Conservation (phyloP, 306 rosid species). For the Quercus aquifolioides region DNA sequence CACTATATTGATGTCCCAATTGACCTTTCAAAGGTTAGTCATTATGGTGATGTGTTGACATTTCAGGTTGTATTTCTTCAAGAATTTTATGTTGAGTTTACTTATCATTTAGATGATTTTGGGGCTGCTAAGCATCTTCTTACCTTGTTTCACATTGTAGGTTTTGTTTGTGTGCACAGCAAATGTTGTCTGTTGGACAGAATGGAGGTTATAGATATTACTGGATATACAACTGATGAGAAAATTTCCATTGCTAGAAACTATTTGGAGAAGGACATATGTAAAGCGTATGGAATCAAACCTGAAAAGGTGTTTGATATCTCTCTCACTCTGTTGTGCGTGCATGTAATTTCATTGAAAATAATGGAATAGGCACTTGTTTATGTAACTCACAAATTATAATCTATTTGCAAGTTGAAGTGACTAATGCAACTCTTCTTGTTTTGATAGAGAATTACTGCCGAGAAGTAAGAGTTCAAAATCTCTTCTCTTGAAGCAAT, state of each 20-base stretch:
- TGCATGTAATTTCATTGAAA: not conserved
- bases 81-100: not conserved
- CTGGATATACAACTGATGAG: conserved; percentile 95
- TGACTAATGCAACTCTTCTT: conserved; percentile 85
- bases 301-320: conserved; percentile 58
- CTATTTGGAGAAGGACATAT: conserved; percentile 88
- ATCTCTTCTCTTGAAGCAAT: conserved; percentile 98
- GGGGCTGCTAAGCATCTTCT: conserved; percentile 3
- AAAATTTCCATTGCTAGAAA: conserved; percentile 97
- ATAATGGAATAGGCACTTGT: not conserved
- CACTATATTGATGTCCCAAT: too few relatives aligned
- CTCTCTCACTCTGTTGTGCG: conserved; percentile 12
- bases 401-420: conserved; percentile 62
- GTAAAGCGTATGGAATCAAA: conserved; percentile 87
- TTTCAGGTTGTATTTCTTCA: conserved; percentile 9
- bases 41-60: conserved; percentile 3
- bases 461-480: conserved; percentile 90
- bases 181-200: conserved; percentile 88
- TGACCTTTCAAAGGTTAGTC: conserved; percentile 52
- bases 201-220: conserved; percentile 93
- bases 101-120: not conserved
- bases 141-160: conserved; percentile 35
- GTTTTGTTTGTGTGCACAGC: conserved; percentile 98
- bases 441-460: conserved; percentile 84
- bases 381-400: too few relatives aligned